A percentile compares a stretch with the other conserved stretches of the same genome.
Conservation (phyloP, 345 rosid species). For the Excoecaria cochinchinensis region DNA sequence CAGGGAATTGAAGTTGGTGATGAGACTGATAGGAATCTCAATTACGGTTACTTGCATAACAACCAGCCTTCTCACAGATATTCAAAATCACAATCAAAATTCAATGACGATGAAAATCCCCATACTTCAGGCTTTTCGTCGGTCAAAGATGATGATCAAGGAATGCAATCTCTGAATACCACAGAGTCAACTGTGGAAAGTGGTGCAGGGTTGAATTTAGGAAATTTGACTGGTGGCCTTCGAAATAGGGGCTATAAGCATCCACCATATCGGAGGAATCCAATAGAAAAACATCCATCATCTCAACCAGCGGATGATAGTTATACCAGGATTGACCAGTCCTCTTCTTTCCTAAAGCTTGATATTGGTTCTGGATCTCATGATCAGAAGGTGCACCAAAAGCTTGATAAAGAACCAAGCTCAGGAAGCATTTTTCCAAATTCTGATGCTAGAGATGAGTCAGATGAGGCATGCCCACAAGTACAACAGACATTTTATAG, state of each 20-base stretch:
- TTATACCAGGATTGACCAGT: slow-evolving; percentile 27
- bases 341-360: slow-evolving; percentile 21
- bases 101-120: neutral
- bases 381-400: slow-evolving; percentile 27
- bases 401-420: slow-evolving; percentile 30
- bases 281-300: slow-evolving; percentile 23
- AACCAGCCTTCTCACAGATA: slow-evolving; percentile 17
- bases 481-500: slow-evolving; percentile 24
- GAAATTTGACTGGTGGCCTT: slow-evolving; percentile 50
- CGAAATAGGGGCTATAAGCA: slow-evolving; percentile 46
- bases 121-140: slow-evolving; percentile 22
- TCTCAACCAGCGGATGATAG: slow-evolving; percentile 36
- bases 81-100: slow-evolving; percentile 8
- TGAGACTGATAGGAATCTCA: slow-evolving; percentile 9
- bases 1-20: slow-evolving; percentile 15
- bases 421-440: slow-evolving; percentile 23
- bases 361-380: slow-evolving; percentile 28
- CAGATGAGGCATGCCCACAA: slow-evolving; percentile 28
- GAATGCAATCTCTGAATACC: neutral
- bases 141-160: slow-evolving; percentile 31
- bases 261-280: slow-evolving; percentile 46
- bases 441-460: slow-evolving; percentile 35
- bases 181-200: slow-evolving; percentile 33
- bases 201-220: slow-evolving; percentile 43
- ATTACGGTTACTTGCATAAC: slow-evolving; percentile 5